phyloP scores from a whole-genome alignment of 768 basidiomycete species.

The Leccinum ochraceum region DNA sequence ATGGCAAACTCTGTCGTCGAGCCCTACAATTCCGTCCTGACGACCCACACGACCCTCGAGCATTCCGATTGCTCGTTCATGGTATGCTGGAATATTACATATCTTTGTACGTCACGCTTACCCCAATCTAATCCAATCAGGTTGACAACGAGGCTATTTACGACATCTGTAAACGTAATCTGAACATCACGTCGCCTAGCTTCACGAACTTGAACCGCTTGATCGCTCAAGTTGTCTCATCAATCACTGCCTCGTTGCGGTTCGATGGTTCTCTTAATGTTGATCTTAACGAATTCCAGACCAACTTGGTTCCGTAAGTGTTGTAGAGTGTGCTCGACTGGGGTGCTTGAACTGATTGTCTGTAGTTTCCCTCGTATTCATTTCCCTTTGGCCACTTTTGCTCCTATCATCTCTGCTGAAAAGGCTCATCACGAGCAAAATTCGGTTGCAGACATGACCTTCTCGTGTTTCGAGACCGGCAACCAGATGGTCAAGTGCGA shows the following conservation, averaged over 20 bases:
- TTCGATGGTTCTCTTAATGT: slow-evolving; percentile 68
- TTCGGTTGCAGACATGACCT: slow-evolving; percentile 98
- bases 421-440: slow-evolving; percentile 98
- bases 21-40: slow-evolving; percentile 96
- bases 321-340: not conserved
- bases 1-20: slow-evolving; percentile 95
- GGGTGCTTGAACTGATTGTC: not conserved
- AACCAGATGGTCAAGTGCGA: slow-evolving; percentile 85
- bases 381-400: slow-evolving; percentile 96
- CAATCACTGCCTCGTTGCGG: slow-evolving; percentile 87
- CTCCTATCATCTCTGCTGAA: slow-evolving; percentile 90
- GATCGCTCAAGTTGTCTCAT: slow-evolving; percentile 98
- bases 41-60: slow-evolving; percentile 97
- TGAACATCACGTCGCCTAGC: slow-evolving; percentile 82
- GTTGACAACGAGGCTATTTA: slow-evolving; percentile 85
- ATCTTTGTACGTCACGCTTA: slow-evolving; percentile 4
- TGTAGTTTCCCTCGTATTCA: slow-evolving; percentile 94
- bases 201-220: slow-evolving; percentile 95
- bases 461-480: slow-evolving; percentile 78
- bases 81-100: slow-evolving; percentile 46
- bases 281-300: slow-evolving; percentile 97
- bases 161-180: slow-evolving; percentile 85
- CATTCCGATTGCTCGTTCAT: slow-evolving; percentile 99
- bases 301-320: slow-evolving; percentile 93
- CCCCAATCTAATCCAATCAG: slow-evolving; percentile 31